These are phyloP conservation scores for Aspergillus chevalieri DNA, from an alignment of 2,329 filamentous ascomycete genomes.

Conservation along the genomic window DNA sequence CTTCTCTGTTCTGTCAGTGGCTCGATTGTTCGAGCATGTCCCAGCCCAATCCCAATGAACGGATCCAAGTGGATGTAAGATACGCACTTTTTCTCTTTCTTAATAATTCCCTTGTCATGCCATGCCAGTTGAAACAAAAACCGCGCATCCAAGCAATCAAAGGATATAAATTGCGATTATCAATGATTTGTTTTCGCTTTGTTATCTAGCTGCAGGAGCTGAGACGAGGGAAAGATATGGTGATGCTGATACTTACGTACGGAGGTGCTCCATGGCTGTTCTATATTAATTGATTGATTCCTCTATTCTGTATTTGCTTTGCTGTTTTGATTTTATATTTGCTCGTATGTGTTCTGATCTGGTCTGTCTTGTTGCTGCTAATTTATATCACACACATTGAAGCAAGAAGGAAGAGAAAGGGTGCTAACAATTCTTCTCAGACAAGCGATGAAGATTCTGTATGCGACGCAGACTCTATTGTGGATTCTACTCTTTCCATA, in stretches of 20 bases:
- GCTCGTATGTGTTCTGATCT: background rate
- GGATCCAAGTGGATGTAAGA: constrained; percentile 31
- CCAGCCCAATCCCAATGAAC: constrained; percentile 23
- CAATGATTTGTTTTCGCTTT: no score
- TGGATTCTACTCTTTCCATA: constrained; percentile 36
- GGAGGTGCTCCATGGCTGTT: no score
- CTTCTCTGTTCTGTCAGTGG: background rate
- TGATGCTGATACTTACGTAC: no score
- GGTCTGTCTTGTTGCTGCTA: background rate
- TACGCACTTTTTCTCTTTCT: background rate
- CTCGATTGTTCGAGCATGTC: constrained; percentile 15
- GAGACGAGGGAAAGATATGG: no score
- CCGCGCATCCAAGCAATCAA: no score
- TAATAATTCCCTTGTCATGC: background rate
- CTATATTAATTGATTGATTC: no score
- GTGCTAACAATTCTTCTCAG: constrained; percentile 10
- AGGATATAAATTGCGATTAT: no score
- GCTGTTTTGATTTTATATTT: background rate
- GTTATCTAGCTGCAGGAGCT: no score
- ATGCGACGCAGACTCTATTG: constrained; percentile 25
- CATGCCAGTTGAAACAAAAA: no score
- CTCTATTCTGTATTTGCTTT: background rate
- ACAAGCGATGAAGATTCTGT: constrained; percentile 32
- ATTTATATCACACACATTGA: background rate
- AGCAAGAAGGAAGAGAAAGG: no score